Conservation (phyloP, 805 yeast genomes). For the Cyberlindnera americana region DNA sequence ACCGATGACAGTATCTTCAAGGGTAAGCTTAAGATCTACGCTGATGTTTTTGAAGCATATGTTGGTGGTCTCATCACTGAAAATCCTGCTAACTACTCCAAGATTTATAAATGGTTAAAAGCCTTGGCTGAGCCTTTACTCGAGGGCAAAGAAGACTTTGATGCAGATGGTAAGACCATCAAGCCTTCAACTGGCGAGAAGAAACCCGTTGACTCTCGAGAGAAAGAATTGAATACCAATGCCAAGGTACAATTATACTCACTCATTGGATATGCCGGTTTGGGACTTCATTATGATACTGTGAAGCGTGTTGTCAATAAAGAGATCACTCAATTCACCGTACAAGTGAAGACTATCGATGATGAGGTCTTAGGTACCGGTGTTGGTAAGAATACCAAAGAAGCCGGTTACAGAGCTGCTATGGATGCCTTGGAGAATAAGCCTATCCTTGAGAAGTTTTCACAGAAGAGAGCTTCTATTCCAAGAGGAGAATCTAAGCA, state of each 20-base stretch:
- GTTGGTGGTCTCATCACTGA: constrained; percentile 79
- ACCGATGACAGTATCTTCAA: constrained; percentile 43
- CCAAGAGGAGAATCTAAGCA: constrained; percentile 35
- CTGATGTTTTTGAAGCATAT: constrained; percentile 93
- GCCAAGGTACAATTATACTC: constrained; percentile 81
- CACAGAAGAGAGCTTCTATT: constrained; percentile 48
- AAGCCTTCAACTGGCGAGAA: constrained; percentile 3
- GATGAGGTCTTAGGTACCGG: constrained; percentile 70
- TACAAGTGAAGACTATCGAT: constrained; percentile 61
- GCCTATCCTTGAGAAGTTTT: constrained; percentile 58
- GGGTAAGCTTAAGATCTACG: constrained; percentile 68
- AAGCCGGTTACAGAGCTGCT: constrained; percentile 86
- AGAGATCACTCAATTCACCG: constrained; percentile 44
- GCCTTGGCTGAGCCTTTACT: constrained; percentile 45
- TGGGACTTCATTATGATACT: constrained; percentile 51
- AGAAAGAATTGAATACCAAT: constrained; percentile 42
- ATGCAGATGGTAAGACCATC: constrained; percentile 10
- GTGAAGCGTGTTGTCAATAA: constrained; percentile 37
- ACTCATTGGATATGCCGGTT: constrained; percentile 69
- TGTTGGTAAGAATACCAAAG: constrained; percentile 60
- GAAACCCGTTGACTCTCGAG: too few species aligned
- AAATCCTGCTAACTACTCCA: constrained; percentile 41
- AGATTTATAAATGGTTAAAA: constrained; percentile 54
- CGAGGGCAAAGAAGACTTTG: constrained; percentile 3
- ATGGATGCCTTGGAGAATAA: constrained; percentile 66